A percentile compares a stretch with the other conserved stretches of the same genome.
These are phyloP conservation scores for Backusella psychrophila DNA, from an alignment of 192 early-diverging fungal genomes.

Conservation along the genomic window DNA sequence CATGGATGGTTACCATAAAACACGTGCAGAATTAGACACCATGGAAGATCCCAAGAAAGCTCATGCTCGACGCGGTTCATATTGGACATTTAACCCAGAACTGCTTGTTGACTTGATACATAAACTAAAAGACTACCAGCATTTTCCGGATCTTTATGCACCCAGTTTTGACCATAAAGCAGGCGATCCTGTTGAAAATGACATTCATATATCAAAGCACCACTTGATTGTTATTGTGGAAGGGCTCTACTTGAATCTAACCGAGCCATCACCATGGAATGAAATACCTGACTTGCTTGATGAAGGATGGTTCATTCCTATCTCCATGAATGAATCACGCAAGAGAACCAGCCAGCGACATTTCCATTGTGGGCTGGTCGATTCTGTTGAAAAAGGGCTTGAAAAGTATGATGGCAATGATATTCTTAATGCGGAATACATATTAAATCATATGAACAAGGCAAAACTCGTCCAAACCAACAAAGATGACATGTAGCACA, in stretches of 20 bases:
- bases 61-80: neutral
- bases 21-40: neutral
- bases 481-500: neutral
- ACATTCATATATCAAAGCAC: neutral
- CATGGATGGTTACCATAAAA: neutral
- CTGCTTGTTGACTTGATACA: neutral
- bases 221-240: neutral
- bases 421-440: neutral
- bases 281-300: neutral
- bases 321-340: neutral
- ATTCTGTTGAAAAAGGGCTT: neutral
- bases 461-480: neutral
- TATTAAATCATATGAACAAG: neutral
- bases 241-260: neutral
- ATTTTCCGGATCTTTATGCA: neutral
- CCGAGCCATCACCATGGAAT: neutral
- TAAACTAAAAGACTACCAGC: neutral
- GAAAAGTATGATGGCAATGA: neutral
- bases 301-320: neutral
- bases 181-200: constrained; percentile 1
- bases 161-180: neutral
- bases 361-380: neutral
- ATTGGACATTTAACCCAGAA: neutral
- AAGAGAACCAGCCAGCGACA: neutral
- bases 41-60: neutral